A percentile compares a stretch with the other conserved stretches of the same genome.
These are phyloP conservation scores for Nidularia sp. DNA, from an alignment of 768 basidiomycete genomes.

Conservation along the genomic window DNA sequence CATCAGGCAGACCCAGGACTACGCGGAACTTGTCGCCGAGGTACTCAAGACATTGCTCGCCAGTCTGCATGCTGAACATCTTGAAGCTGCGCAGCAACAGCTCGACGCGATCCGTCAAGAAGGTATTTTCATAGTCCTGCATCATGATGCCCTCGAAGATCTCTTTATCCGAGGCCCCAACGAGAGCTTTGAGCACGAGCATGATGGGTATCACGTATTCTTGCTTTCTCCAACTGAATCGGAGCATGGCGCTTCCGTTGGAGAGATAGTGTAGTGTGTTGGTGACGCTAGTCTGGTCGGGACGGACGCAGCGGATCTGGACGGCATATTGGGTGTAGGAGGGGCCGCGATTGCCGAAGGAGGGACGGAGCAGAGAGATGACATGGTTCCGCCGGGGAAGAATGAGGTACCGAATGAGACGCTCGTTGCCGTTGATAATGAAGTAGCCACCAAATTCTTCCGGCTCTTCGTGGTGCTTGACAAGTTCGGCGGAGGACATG, in stretches of 20 bases:
- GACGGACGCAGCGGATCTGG: slow-evolving; percentile 91
- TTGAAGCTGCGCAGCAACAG: slow-evolving; percentile 93
- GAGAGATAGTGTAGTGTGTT: slow-evolving; percentile 98
- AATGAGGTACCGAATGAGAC: slow-evolving; percentile 95
- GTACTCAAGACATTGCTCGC: slow-evolving; percentile 90
- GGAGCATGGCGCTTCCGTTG: slow-evolving; percentile 93
- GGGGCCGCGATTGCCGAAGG: slow-evolving; percentile 89
- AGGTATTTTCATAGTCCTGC: slow-evolving; percentile 96
- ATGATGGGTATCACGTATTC: slow-evolving; percentile 99
- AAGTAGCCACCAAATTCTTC: slow-evolving; percentile 99
- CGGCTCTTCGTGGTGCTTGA: slow-evolving; percentile 89
- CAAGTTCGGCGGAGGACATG: slow-evolving; percentile 83
- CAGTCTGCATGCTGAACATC: slow-evolving; percentile 82
- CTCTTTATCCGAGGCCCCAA: slow-evolving; percentile 89
- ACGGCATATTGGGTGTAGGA: slow-evolving; percentile 94
- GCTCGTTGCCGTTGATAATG: slow-evolving; percentile 97
- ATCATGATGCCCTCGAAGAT: slow-evolving; percentile 96
- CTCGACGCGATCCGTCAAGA: slow-evolving; percentile 96
- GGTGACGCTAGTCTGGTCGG: slow-evolving; percentile 89
- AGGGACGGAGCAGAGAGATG: slow-evolving; percentile 86
- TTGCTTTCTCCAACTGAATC: slow-evolving; percentile 96
- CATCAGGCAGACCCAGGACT: slow-evolving; percentile 86
- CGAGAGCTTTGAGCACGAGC: slow-evolving; percentile 91
- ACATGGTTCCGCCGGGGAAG: slow-evolving; percentile 95
- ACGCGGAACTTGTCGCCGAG: slow-evolving; percentile 96